Percentiles rank a stretch among this genome's conserved stretches.
phyloP scores from a whole-genome alignment of 768 basidiomycete genomes.

The Tricholoma saponaceum region DNA sequence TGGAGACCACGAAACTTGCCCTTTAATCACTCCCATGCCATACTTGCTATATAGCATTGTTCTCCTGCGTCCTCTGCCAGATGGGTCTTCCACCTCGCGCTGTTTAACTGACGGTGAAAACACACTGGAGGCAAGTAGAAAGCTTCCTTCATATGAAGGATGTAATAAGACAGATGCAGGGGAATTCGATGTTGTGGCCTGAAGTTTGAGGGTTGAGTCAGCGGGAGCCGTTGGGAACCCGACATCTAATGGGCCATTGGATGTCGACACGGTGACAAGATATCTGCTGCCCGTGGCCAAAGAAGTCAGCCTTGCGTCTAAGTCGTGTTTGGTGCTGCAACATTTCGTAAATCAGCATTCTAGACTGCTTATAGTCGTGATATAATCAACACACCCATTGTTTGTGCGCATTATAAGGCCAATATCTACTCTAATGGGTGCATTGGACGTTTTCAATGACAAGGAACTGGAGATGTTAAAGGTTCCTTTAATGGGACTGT shows the following conservation, averaged over 20 bases:
- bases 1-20: slow-evolving; percentile 15
- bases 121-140: slow-evolving; percentile 18
- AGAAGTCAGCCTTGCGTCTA: too few relatives aligned
- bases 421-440: slow-evolving; percentile 35
- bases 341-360: neutral
- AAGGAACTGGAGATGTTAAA: slow-evolving; percentile 32
- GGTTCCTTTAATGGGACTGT: slow-evolving; percentile 40
- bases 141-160: slow-evolving; percentile 33
- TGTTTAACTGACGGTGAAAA: slow-evolving; percentile 1
- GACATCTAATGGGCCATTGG: slow-evolving; percentile 26
- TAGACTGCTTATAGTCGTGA: too few relatives aligned
- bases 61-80: slow-evolving; percentile 19
- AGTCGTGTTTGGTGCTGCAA: too few relatives aligned
- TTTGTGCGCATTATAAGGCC: slow-evolving; percentile 30
- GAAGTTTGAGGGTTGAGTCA: slow-evolving; percentile 32
- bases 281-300: slow-evolving; percentile 28
- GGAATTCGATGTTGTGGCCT: slow-evolving; percentile 29
- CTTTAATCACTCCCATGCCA: slow-evolving; percentile 5
- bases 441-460: slow-evolving; percentile 37
- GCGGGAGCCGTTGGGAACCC: slow-evolving; percentile 27
- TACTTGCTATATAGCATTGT: slow-evolving; percentile 2
- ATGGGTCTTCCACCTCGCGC: slow-evolving; percentile 17
- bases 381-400: slow-evolving; percentile 36
- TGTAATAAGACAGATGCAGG: slow-evolving; percentile 28
- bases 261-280: slow-evolving; percentile 25